Percentiles rank a stretch among this genome's conserved stretches.
Evolutionary conservation across 805 yeast genomes (phyloP).

Genomic region (Metschnikowia gruessii): DNA sequence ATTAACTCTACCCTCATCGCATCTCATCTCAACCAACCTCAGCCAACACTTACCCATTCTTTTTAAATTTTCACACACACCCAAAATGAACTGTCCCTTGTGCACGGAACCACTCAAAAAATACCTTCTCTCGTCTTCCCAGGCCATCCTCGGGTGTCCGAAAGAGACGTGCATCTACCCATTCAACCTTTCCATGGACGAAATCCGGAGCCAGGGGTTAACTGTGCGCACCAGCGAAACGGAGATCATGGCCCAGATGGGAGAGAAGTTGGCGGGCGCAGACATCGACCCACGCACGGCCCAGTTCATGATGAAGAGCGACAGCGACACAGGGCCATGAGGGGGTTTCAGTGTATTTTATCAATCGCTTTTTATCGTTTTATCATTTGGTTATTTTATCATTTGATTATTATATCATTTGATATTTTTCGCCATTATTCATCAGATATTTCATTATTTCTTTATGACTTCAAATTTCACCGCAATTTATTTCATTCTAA

Average conservation of each 20-base stretch:
- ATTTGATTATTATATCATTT: no score
- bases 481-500: no score
- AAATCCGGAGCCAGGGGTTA: conserved; percentile 26
- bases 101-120: conserved; percentile 26
- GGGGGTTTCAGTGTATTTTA: no score
- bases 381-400: no score
- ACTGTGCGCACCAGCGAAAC: conserved; percentile 21
- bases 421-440: no score
- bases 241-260: conserved; percentile 29
- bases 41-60: not conserved
- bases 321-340: not conserved
- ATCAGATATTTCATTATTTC: no score
- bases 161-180: conserved; percentile 31
- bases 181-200: conserved; percentile 30
- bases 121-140: conserved; percentile 27
- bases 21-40: no score
- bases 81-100: conserved; percentile 28
- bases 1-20: no score
- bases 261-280: conserved; percentile 25
- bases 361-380: no score
- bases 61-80: not conserved
- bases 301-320: conserved; percentile 21
- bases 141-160: conserved; percentile 31
- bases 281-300: conserved; percentile 27
- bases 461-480: no score